These are phyloP conservation scores for Backusella tarrabulga DNA, from an alignment of 192 early-diverging fungal species.

Conservation along the genomic window DNA sequence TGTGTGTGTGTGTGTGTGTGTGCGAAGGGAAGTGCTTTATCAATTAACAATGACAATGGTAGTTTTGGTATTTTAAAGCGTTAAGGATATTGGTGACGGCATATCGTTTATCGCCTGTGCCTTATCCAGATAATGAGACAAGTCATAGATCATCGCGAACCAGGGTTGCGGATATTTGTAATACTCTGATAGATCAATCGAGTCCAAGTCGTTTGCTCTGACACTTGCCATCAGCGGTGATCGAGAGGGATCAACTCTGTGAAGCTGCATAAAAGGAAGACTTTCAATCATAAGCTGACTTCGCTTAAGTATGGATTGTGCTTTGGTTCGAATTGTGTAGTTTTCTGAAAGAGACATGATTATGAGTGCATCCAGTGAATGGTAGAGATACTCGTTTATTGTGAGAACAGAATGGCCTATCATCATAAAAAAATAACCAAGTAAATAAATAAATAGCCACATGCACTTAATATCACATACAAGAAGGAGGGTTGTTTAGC, in stretches of 20 bases:
- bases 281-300: background rate
- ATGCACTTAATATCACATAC: background rate
- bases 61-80: background rate
- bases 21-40: background rate
- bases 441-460: background rate
- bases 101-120: background rate
- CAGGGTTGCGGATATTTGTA: background rate
- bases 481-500: background rate
- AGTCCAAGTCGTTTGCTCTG: background rate
- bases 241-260: background rate
- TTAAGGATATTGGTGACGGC: background rate
- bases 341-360: background rate
- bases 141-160: background rate
- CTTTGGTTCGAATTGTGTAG: background rate
- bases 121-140: background rate
- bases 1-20: too few species aligned
- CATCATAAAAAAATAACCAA: background rate
- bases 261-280: background rate
- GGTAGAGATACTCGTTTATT: background rate
- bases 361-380: background rate
- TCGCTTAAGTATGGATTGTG: background rate
- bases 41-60: background rate
- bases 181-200: background rate
- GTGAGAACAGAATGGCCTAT: background rate
- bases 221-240: background rate